Base-by-base conservation (phyloP, 2,329 filamentous ascomycete species). In the Aspergillus costaricaensis region DNA sequence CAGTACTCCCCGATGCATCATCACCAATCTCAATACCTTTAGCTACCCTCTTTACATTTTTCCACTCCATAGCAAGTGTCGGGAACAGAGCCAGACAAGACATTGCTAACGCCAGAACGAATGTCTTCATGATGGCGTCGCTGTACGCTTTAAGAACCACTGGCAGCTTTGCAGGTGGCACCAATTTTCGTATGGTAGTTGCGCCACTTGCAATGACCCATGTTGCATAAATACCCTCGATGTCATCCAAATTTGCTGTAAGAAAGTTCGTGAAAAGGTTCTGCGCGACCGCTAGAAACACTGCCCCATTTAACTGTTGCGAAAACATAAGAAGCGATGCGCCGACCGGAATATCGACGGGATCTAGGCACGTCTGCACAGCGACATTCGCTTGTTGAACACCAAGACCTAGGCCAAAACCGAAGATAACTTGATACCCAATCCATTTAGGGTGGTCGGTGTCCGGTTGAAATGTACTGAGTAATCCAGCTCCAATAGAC, bases 371-470 rank as follows among this genome's bases (percentile, higher is more conserved):
- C 0, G 72, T 73, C 65, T 79, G 77, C 2, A 67, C 68, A 1
- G 72, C 72, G 17, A 77, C 70, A 53, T 72, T 69, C 2, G 76
- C 65, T 30, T 71, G 68, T 54, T 77, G 75, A 57, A 78, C 67
- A 6, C 71, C 72, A 2, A 75, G 39, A 1, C 77, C 77, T 0
- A 75, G 58, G 0, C 77, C 76, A 5, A 72, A 60, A 44, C 76
- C 76, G 36, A 73, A 68, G 1, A 78, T 38, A 1, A 73, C 65
- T 38, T 77, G 75, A 55, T 78, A 79, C 1, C 75, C 75, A 63
- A 78, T 77, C 74, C 76, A 79, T 30, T 70, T 68, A 1, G 66
- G 49, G 57, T 71, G 68, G 6, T 64, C 62, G 0, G 75, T 72
- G 41, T 69, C 62, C 0, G 68, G 62, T n/a, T 70, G 59, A 1